These are phyloP conservation scores for Astrocystis sublimbata DNA, from an alignment of 495 filamentous ascomycete species.

Conservation along the genomic window DNA sequence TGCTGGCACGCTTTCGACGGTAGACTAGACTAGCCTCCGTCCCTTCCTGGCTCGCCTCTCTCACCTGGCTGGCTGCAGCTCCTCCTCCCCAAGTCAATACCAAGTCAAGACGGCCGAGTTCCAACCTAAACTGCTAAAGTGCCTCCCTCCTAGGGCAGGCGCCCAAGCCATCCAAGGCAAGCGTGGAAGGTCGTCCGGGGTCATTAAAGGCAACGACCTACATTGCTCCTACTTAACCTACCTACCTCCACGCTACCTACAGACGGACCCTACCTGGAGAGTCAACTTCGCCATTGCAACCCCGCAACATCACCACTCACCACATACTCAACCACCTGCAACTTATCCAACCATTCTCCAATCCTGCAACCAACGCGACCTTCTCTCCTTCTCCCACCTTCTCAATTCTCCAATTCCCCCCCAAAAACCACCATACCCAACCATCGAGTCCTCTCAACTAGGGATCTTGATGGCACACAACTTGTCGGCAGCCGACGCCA, in stretches of 20 bases:
- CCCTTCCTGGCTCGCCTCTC: background rate
- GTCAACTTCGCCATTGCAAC: slow-evolving; percentile 4
- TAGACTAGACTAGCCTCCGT: slow-evolving; percentile 6
- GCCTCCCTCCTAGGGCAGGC: no score
- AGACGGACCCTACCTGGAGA: background rate
- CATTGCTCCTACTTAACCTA: no score
- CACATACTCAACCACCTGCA: no score
- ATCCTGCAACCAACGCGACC: no score
- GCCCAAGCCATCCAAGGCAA: no score
- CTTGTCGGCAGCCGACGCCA: slow-evolving; percentile 52
- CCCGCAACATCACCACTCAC: slow-evolving; percentile 17
- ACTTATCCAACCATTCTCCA: no score
- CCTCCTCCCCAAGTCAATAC: no score
- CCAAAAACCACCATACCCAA: slow-evolving; percentile 9
- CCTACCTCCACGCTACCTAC: no score
- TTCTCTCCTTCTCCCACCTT: background rate
- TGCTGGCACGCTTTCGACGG: background rate
- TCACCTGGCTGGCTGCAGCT: no score
- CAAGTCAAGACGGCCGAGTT: background rate
- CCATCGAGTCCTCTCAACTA: slow-evolving; percentile 36
- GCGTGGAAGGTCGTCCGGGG: no score
- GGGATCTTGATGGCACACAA: slow-evolving; percentile 62
- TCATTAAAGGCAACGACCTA: background rate
- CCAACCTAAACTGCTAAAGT: background rate
- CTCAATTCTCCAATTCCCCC: slow-evolving; percentile 10